These are phyloP conservation scores for Pseudogymnoascus sp. DNA, from an alignment of 2,329 filamentous ascomycete genomes.

Conservation along the genomic window DNA sequence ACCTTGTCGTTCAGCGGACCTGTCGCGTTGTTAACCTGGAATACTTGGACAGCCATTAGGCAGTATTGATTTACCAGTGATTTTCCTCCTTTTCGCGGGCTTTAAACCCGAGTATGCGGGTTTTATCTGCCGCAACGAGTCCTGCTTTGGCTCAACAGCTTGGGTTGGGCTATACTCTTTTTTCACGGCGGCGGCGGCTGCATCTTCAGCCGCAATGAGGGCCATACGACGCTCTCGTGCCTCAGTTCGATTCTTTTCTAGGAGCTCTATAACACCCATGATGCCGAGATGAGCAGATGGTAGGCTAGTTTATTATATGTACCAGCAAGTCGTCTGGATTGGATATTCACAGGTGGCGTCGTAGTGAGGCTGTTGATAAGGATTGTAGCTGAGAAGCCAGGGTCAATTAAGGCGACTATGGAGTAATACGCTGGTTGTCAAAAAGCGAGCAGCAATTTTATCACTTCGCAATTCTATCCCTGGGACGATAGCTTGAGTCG, in stretches of 20 bases:
- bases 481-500: not conserved
- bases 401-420: not conserved
- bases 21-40: not conserved
- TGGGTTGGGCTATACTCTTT: not conserved
- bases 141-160: not conserved
- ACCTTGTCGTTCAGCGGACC: not conserved
- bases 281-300: not conserved
- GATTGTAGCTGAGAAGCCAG: not conserved
- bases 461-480: not conserved
- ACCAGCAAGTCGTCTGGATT: not conserved
- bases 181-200: not conserved
- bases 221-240: slow-evolving; percentile 2
- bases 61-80: not conserved
- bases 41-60: not conserved
- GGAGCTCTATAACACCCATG: not conserved
- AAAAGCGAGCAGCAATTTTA: not conserved
- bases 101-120: not conserved
- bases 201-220: not conserved
- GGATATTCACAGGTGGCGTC: not conserved
- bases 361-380: not conserved
- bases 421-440: not conserved
- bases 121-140: not conserved
- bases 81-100: not conserved
- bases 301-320: not conserved
- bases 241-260: not conserved